Evolutionary conservation across 352 stramenopile species (phyloP), one percentile per base, ranked within the genome.

Genomic region (Peronospora destructor): DNA sequence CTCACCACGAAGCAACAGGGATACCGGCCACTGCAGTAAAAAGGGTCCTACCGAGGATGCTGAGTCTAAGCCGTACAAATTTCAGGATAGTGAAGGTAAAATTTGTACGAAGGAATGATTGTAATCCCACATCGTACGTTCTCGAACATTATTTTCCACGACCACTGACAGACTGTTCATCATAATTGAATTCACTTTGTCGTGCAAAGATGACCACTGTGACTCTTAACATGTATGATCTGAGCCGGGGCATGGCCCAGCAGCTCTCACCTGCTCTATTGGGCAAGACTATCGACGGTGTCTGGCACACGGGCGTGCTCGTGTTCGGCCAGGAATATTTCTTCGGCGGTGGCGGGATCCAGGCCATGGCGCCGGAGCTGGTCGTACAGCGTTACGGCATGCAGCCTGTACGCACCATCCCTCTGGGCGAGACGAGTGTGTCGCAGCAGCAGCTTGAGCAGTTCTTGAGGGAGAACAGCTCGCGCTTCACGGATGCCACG

Each of bases 181-280:
- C 54, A 68, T 4, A 57, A 28, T 45, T 10, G 1, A 57, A 64
- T 45, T 64, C 32, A 25, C 52, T 8, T 41, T 2, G 2, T 29
- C 13, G 6, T 37, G 10, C 29, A 16, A 45, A 33, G 6, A 75
- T 73, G 65, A 29, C 59, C 12, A 53, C 26, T 29, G 81, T 91
- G 56, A 93, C 94, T 32, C 76, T 97, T 41, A 76, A 96, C 48
- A 87, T 98, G 35, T 98, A 98, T 64, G 95, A 98, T 71, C 68
- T 98, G 19, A 97, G 87, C 50, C 70, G 84, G 38, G 94, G 94
- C 41, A 91, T 98, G 83, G 94, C 93, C 19, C 65, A 69, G 25
- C 76, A 84, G 41, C 64, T 97, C 32, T 96, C 83, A 29, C 67
- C 84, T 11, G 73, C 89, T 53, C 72, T 98, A 19, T 66, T 98